Evolutionary conservation across 805 yeast genomes (phyloP).

Genomic region (Saccharomycopsis babjevae): DNA sequence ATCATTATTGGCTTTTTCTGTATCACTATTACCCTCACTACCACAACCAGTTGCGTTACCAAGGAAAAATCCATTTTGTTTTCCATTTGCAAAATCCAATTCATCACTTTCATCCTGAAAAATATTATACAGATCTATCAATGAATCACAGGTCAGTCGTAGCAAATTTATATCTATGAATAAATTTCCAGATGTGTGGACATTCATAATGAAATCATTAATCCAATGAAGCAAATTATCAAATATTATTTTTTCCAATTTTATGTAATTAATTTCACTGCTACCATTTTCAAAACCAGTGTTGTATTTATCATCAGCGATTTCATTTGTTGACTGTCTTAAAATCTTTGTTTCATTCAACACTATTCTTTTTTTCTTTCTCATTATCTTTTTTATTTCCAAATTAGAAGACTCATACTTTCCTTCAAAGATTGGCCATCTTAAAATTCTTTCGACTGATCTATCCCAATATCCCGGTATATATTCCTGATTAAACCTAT

Average conservation of each 20-base stretch:
- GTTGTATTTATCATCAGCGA: neutral
- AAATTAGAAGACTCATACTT: constrained; percentile 4
- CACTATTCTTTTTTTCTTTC: neutral
- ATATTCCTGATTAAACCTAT: neutral
- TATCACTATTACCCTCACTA: neutral
- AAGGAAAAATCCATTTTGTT: constrained; percentile 6
- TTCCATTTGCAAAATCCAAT: neutral
- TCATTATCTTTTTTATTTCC: constrained; percentile 1
- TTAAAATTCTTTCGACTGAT: constrained; percentile 14
- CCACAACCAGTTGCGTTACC: neutral
- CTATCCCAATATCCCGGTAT: constrained; percentile 15
- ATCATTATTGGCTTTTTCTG: neutral
- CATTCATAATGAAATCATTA: constrained; percentile 12
- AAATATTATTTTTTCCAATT: constrained; percentile 13
- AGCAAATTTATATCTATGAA: constrained; percentile 11
- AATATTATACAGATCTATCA: neutral
- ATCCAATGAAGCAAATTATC: constrained; percentile 11
- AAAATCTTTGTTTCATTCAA: neutral
- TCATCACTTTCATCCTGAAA: neutral
- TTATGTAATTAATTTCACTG: neutral
- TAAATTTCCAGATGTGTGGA: constrained; percentile 16
- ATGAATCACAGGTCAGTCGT: constrained; percentile 1
- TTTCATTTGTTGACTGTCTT: neutral
- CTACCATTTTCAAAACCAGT: neutral
- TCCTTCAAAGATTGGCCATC: constrained; percentile 18